phyloP scores from a whole-genome alignment of 495 filamentous ascomycete species.

The Amphirosellinia nigrospora region DNA sequence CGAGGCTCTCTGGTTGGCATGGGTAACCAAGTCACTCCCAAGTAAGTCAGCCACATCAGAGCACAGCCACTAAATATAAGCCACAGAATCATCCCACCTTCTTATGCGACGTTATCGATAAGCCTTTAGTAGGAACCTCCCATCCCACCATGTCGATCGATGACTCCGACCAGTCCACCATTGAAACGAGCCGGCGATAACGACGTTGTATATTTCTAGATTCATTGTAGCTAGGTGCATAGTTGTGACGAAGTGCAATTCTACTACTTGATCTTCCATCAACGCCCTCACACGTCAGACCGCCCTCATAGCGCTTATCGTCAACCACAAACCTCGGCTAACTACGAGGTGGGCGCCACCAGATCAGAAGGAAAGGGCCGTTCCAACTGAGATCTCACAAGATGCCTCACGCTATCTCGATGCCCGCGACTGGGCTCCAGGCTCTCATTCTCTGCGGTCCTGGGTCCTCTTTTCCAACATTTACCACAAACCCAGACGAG shows the following conservation, averaged over 20 bases:
- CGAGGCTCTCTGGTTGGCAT: constrained; percentile 26
- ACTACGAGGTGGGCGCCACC: neutral
- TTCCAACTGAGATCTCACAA: constrained; percentile 9
- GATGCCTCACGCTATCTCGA: constrained; percentile 73
- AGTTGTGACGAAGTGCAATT: neutral
- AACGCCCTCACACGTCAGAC: neutral
- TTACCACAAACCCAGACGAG: constrained; percentile 87
- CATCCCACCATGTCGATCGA: neutral
- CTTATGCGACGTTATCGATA: constrained; percentile 17
- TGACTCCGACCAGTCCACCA: constrained; percentile 1
- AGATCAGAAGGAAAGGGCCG: neutral
- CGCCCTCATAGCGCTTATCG: neutral
- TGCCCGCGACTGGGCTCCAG: constrained; percentile 83
- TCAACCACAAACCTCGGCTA: neutral
- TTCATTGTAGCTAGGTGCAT: neutral
- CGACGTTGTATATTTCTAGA: neutral
- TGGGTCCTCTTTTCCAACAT: constrained; percentile 87
- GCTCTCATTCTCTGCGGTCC: constrained; percentile 93
- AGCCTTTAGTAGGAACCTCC: neutral
- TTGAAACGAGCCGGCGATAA: neutral
- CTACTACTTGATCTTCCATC: neutral
- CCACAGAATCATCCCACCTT: constrained; percentile 18
- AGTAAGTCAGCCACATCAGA: neutral
- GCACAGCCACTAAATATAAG: neutral
- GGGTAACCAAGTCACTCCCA: neutral